These are phyloP conservation scores for Prunus mume DNA, from an alignment of 306 rosid genomes.

Conservation along the genomic window DNA sequence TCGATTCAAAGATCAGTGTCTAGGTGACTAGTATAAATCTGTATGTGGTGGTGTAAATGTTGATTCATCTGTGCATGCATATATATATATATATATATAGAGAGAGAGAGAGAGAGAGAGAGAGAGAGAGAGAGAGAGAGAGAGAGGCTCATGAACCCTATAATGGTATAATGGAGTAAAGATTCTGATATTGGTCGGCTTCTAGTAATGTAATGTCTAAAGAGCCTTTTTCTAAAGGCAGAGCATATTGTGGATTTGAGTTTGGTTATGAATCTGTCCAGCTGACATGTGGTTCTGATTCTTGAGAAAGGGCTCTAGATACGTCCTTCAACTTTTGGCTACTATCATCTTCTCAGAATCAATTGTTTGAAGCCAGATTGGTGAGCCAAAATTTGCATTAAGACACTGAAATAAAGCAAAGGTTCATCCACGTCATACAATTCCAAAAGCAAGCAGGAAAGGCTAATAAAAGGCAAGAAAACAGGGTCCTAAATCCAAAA, in stretches of 20 bases:
- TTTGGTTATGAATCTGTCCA: background rate
- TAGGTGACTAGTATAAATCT: conserved; percentile 11
- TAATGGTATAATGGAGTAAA: background rate
- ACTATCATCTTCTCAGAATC: background rate
- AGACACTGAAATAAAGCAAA: background rate
- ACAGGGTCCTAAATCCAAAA: background rate
- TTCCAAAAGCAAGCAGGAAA: background rate
- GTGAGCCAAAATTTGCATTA: background rate
- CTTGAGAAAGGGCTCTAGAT: background rate
- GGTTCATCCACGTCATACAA: background rate
- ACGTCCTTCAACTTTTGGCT: background rate
- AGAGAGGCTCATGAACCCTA: background rate
- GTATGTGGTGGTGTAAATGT: conserved; percentile 9
- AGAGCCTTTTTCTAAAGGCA: background rate
- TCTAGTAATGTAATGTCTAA: background rate
- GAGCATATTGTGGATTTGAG: background rate
- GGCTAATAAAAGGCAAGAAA: background rate
- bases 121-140: no score
- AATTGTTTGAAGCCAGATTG: background rate
- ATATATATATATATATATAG: background rate
- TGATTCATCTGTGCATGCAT: background rate
- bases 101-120: no score
- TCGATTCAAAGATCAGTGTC: background rate
- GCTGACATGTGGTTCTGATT: background rate
- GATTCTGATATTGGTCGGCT: background rate